Evolutionary conservation across 371 early-diverging fungal genomes (phyloP), one percentile per base, ranked within the genome.

Genomic region (Nematocida displodere): DNA sequence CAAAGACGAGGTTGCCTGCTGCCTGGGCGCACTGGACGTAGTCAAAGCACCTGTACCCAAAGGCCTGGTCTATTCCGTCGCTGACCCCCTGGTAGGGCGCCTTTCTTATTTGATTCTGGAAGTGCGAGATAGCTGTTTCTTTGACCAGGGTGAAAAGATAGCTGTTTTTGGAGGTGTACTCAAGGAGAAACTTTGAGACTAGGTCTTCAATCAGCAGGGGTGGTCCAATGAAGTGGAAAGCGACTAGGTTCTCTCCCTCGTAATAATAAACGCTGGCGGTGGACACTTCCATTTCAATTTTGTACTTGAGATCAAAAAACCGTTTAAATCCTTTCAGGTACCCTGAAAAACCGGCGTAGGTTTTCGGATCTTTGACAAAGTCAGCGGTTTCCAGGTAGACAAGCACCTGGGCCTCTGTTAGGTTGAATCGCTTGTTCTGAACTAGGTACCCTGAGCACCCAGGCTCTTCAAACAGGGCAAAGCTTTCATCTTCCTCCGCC

Each of bases 301-400:
- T 54, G 55, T 79, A 71, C 47, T 71, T 78, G 39, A 63, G 63
- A 1, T 58, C 36, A 55, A 81, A 81, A 20, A 56, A 37, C 24
- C 59, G 28, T 20, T 44, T 31, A 40, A 66, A 50, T 8, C 61
- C 65, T 33, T 31, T 42, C 13, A 67, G 13, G 36, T 63, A 64
- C 20, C 79, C 62, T 20, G 58, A 42, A 40, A 52, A 28, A n/a
- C 55, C 48, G 0, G 77, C 54, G 46, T 61, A 61, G n/a, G 29
- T 37, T 31, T 71, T 71, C 26, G 44, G 31, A 44, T 28, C 22
- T 2, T 42, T 26, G 15, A 55, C 29, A 28, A 50, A 40, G 7
- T 54, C 44, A 15, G 54, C 65, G 22, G 68, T 54, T 34, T 53
- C 34, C 40, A 81, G 8, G 13, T 54, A 13, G 15, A 64, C 37